A percentile compares a stretch with the other conserved stretches of the same genome.
These are phyloP conservation scores for Colletotrichum plurivorum DNA, from an alignment of 2,329 filamentous ascomycete genomes.

Conservation along the genomic window DNA sequence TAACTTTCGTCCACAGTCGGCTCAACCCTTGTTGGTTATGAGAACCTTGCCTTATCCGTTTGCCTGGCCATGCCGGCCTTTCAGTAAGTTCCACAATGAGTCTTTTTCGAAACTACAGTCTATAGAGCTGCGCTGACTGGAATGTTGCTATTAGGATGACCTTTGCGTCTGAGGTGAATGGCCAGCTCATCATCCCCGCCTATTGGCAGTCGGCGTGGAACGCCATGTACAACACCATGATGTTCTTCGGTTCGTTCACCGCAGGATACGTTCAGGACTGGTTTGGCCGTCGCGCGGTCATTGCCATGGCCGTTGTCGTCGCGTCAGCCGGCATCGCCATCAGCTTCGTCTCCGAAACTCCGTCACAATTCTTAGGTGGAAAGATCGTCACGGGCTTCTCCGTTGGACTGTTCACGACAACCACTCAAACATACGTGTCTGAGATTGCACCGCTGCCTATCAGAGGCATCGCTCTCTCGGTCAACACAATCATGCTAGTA, in stretches of 20 bases:
- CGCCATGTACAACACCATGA: constrained; percentile 43
- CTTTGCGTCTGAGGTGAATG: constrained; percentile 42
- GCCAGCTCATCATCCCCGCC: constrained; percentile 43
- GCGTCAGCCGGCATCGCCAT: constrained; percentile 41
- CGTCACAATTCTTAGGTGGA: constrained; percentile 41
- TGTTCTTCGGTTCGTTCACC: constrained; percentile 40
- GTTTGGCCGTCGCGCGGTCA: constrained; percentile 41
- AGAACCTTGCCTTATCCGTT: constrained; percentile 41
- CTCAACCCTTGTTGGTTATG: constrained; percentile 40
- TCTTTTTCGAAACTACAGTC: not conserved
- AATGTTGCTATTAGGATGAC: constrained; percentile 26
- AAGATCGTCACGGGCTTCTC: constrained; percentile 44
- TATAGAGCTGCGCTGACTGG: too few species aligned
- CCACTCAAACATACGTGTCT: constrained; percentile 51
- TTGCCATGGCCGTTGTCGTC: constrained; percentile 36
- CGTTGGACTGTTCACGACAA: constrained; percentile 40
- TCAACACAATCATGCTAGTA: constrained; percentile 57
- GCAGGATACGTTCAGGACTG: constrained; percentile 42
- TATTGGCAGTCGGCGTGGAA: constrained; percentile 45
- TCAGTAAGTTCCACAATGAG: constrained; percentile 30
- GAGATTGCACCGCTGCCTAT: constrained; percentile 52
- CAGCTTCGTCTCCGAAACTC: constrained; percentile 37
- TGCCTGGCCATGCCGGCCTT: constrained; percentile 43
- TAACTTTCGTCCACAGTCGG: constrained; percentile 30
- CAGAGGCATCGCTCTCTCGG: constrained; percentile 54